Percentiles rank a stretch among this genome's conserved stretches.
Evolutionary conservation across 2,329 filamentous ascomycete species (phyloP).

Genomic region (Cytospora piceicola): DNA sequence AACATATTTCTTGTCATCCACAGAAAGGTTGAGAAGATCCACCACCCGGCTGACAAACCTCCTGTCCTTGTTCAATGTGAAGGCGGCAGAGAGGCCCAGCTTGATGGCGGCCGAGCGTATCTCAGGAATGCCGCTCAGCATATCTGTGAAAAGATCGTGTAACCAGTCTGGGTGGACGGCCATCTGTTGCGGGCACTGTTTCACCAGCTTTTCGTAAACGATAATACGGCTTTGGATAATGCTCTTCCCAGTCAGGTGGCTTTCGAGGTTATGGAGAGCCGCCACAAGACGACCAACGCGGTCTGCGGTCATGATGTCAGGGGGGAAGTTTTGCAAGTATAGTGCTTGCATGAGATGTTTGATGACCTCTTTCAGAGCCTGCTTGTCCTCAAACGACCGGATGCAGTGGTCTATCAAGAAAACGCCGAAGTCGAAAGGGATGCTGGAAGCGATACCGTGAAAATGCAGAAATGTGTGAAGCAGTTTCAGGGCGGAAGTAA

Average conservation of each 20-base stretch:
- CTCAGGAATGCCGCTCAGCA: slow-evolving; percentile 79
- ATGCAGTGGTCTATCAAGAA: slow-evolving; percentile 85
- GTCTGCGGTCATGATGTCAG: slow-evolving; percentile 73
- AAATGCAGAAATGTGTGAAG: slow-evolving; percentile 78
- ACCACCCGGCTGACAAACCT: slow-evolving; percentile 68
- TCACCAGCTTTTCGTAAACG: slow-evolving; percentile 78
- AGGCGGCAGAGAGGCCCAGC: slow-evolving; percentile 72
- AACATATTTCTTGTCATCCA: slow-evolving; percentile 67
- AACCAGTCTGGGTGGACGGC: slow-evolving; percentile 76
- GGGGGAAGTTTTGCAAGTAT: slow-evolving; percentile 76
- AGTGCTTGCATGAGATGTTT: slow-evolving; percentile 81
- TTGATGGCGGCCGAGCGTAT: slow-evolving; percentile 75
- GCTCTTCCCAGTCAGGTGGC: slow-evolving; percentile 77
- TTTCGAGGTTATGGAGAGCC: slow-evolving; percentile 72
- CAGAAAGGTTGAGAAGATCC: slow-evolving; percentile 62
- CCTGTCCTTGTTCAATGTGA: slow-evolving; percentile 69
- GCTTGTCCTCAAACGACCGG: slow-evolving; percentile 68
- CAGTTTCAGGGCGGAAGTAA: slow-evolving; percentile 77
- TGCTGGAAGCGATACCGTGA: slow-evolving; percentile 67
- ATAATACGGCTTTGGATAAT: slow-evolving; percentile 76
- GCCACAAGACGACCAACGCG: slow-evolving; percentile 72
- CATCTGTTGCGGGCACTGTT: slow-evolving; percentile 74
- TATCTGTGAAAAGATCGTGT: slow-evolving; percentile 77
- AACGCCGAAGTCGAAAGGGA: slow-evolving; percentile 77
- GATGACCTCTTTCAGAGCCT: slow-evolving; percentile 74